Evolutionary conservation across 73 alveolate genomes (phyloP).

Genomic region (Blepharisma stoltei): DNA sequence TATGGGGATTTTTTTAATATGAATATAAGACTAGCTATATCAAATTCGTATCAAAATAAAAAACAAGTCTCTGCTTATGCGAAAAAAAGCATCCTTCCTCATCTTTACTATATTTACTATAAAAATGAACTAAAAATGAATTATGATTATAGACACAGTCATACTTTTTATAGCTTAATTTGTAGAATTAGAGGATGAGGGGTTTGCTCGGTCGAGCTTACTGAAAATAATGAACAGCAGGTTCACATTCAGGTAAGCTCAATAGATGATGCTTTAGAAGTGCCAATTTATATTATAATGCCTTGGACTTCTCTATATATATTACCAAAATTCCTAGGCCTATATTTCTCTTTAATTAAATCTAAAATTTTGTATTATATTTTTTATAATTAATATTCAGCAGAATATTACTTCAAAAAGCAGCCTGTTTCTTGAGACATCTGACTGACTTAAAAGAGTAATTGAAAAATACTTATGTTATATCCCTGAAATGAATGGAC

Average conservation of each 20-base stretch:
- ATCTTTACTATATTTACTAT: not conserved
- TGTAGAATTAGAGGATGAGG: conserved; percentile 16
- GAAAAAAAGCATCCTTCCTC: not conserved
- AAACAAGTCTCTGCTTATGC: not conserved
- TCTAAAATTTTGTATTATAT: too few relatives aligned
- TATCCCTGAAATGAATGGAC: too few relatives aligned
- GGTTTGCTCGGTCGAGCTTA: conserved; percentile 2
- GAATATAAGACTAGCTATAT: not conserved
- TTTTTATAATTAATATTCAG: too few relatives aligned
- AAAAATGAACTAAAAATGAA: not conserved
- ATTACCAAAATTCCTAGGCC: too few relatives aligned
- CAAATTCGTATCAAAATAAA: not conserved
- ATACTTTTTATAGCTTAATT: not conserved
- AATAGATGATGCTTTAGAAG: not conserved
- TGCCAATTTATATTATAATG: not conserved
- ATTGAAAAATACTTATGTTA: too few relatives aligned
- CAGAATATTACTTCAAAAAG: too few relatives aligned
- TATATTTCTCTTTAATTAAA: too few relatives aligned
- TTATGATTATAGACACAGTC: not conserved
- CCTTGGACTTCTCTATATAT: too few relatives aligned
- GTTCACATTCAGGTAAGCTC: not conserved
- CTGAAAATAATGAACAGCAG: not conserved
- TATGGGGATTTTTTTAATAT: not conserved
- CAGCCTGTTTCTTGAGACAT: too few relatives aligned
- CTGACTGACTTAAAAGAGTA: too few relatives aligned